These are phyloP conservation scores for Phaffomyces antillensis DNA, from an alignment of 805 yeast species.

Conservation along the genomic window DNA sequence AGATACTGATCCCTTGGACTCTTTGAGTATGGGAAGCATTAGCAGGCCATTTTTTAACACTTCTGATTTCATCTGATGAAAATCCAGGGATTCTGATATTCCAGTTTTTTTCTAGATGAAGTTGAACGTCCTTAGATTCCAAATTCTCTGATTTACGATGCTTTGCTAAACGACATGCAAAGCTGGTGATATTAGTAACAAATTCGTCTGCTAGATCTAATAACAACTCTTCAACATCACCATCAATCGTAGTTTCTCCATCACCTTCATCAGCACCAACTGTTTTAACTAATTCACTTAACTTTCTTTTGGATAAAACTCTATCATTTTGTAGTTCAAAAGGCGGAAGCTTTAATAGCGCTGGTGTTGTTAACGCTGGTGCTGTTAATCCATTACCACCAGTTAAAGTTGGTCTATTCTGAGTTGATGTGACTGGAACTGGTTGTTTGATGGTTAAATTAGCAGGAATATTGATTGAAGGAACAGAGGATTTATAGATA, in stretches of 20 bases:
- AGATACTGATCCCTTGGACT: slow-evolving; percentile 55
- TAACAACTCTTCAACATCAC: slow-evolving; percentile 88
- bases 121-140: slow-evolving; percentile 84
- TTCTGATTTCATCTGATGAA: slow-evolving; percentile 82
- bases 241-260: slow-evolving; percentile 84
- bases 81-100: slow-evolving; percentile 92
- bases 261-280: slow-evolving; percentile 87
- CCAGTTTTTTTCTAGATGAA: slow-evolving; percentile 91
- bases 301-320: slow-evolving; percentile 81
- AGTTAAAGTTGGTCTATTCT: slow-evolving; percentile 72
- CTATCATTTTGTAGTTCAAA: slow-evolving; percentile 78
- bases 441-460: slow-evolving; percentile 61
- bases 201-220: slow-evolving; percentile 95
- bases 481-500: slow-evolving; percentile 38
- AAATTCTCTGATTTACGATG: slow-evolving; percentile 84
- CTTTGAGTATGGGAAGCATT: slow-evolving; percentile 57
- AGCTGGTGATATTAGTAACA: slow-evolving; percentile 81
- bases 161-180: slow-evolving; percentile 92
- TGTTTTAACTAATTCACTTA: slow-evolving; percentile 77
- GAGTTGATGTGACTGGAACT: slow-evolving; percentile 55
- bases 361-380: slow-evolving; percentile 71
- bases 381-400: slow-evolving; percentile 76
- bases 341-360: slow-evolving; percentile 64
- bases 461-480: slow-evolving; percentile 66
- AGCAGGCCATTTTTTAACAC: slow-evolving; percentile 67